Evolutionary conservation across 768 basidiomycete genomes (phyloP).

Genomic region (Russula ochroleuca): DNA sequence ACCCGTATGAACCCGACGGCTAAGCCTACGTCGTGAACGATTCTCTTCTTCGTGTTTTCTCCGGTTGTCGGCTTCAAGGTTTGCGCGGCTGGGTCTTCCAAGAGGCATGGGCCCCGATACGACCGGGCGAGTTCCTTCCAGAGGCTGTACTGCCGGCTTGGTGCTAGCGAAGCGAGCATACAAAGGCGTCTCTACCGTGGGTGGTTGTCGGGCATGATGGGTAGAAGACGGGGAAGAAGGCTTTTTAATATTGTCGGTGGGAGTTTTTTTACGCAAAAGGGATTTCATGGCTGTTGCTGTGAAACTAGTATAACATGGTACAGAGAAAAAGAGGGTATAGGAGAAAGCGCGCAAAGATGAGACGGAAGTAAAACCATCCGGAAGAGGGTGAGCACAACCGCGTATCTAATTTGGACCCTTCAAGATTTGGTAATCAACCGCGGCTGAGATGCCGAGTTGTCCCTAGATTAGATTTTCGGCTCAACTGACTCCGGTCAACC

Average conservation of each 20-base stretch:
- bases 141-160: conserved; percentile 14
- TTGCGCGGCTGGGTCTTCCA: conserved; percentile 14
- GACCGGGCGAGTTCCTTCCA: conserved; percentile 20
- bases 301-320: conserved; percentile 14
- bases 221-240: conserved; percentile 11
- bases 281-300: conserved; percentile 22
- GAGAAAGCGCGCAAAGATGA: conserved; percentile 13
- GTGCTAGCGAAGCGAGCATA: conserved; percentile 32
- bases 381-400: neutral
- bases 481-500: too few species aligned
- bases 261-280: conserved; percentile 22
- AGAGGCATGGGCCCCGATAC: conserved; percentile 33
- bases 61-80: conserved; percentile 7
- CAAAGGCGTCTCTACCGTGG: conserved; percentile 28
- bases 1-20: conserved; percentile 2
- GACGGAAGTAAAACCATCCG: neutral
- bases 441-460: neutral
- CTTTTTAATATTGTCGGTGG: conserved; percentile 7
- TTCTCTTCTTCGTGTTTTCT: conserved; percentile 4
- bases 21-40: neutral
- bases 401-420: neutral
- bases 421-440: conserved; percentile 1
- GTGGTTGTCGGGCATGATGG: conserved; percentile 5
- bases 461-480: too few species aligned
- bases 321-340: conserved; percentile 7